Evolutionary conservation across 1,284 basidiomycete genomes (phyloP).

Genomic region (Sporisorium scitamineum): DNA sequence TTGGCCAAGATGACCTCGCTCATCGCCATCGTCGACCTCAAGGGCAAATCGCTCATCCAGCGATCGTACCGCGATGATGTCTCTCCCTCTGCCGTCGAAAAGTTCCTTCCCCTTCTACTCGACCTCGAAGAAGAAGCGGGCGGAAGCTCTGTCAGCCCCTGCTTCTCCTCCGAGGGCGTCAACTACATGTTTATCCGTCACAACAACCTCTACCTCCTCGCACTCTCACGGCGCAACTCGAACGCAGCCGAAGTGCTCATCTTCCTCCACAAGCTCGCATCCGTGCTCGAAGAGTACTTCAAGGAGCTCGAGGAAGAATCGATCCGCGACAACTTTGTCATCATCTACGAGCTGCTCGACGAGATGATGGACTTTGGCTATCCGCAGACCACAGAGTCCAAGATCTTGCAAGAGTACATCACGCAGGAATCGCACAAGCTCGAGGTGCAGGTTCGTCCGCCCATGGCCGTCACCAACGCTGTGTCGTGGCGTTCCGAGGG

Average conservation of each 20-base stretch:
- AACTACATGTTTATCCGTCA: conserved; percentile 99
- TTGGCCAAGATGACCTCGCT: conserved; percentile 67
- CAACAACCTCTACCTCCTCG: conserved; percentile 95
- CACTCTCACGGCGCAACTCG: conserved; percentile 92
- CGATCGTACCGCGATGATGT: conserved; percentile 98
- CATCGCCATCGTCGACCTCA: conserved; percentile 95
- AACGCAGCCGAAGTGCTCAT: conserved; percentile 97
- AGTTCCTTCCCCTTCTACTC: conserved; percentile 91
- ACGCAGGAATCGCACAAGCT: conserved; percentile 99
- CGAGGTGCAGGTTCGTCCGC: conserved; percentile 93
- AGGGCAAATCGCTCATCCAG: conserved; percentile 98
- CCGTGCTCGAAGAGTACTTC: conserved; percentile 92
- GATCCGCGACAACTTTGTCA: conserved; percentile 97
- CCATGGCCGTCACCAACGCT: conserved; percentile 97
- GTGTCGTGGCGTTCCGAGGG: conserved; percentile 99
- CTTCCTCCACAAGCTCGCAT: conserved; percentile 89
- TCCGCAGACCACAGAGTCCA: conserved; percentile 98
- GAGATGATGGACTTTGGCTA: conserved; percentile 99
- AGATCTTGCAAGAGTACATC: conserved; percentile 99
- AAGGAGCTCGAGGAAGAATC: conserved; percentile 99
- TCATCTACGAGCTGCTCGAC: conserved; percentile 93
- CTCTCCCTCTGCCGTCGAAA: conserved; percentile 85
- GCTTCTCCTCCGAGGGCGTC: conserved; percentile 80
- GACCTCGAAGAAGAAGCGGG: conserved; percentile 97
- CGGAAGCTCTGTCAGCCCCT: conserved; percentile 81